phyloP scores from a whole-genome alignment of 148 eudicot genomes.

The Beta vulgaris region DNA sequence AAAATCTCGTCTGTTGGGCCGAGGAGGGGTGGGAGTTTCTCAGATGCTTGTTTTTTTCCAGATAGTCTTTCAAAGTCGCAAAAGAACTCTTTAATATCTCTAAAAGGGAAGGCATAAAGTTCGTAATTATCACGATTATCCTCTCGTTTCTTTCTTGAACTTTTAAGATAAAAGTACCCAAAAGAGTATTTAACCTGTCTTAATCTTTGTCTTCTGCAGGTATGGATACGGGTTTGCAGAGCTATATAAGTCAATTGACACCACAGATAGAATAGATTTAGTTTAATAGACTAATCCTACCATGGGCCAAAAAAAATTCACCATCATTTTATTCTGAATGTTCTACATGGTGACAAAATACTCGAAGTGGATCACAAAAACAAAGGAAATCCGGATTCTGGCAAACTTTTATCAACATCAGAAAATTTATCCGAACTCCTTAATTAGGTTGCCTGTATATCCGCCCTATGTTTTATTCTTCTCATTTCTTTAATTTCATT shows the following conservation, averaged over 20 bases:
- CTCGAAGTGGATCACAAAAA: background rate
- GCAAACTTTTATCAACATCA: background rate
- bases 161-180: background rate
- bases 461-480: background rate
- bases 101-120: no score
- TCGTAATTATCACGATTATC: no score
- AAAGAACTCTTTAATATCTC: no score
- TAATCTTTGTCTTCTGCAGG: constrained; percentile 16
- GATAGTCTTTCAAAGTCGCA: no score
- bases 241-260: background rate
- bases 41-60: no score
- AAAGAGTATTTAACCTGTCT: background rate
- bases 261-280: background rate
- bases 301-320: background rate
- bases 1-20: no score
- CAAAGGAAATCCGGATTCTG: background rate
- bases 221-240: constrained; percentile 22
- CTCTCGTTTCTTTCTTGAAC: background rate
- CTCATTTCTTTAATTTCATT: background rate
- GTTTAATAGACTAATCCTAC: background rate
- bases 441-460: background rate
- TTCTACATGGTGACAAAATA: background rate
- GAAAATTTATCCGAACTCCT: constrained; percentile 11
- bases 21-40: no score
- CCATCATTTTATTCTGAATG: background rate